phyloP scores from a whole-genome alignment of 2,329 filamentous ascomycete species.

The Thermothelomyces thermophilus region DNA sequence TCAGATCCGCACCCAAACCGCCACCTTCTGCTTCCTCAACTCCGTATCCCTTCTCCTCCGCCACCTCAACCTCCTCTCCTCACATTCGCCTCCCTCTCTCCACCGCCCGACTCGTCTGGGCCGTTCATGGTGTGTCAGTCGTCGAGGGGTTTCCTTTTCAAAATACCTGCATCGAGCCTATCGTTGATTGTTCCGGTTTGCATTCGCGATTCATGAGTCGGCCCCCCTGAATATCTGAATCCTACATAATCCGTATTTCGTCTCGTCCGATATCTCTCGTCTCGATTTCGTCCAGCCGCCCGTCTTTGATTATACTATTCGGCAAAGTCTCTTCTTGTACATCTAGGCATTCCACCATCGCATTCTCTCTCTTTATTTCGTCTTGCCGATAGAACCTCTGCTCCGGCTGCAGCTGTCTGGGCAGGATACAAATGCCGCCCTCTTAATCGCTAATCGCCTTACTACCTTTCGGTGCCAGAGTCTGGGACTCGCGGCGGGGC shows the following conservation, averaged over 20 bases:
- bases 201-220: neutral
- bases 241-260: neutral
- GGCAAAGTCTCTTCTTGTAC: conserved; percentile 7
- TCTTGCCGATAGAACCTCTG: neutral
- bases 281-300: conserved; percentile 1
- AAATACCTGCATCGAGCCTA: neutral
- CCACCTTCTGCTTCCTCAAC: neutral
- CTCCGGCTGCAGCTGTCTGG: neutral
- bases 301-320: conserved; percentile 5
- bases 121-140: conserved; percentile 10
- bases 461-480: conserved; percentile 24
- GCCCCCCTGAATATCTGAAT: neutral
- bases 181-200: conserved; percentile 9
- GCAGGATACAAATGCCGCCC: conserved; percentile 19
- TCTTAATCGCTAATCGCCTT: conserved; percentile 28
- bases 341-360: neutral
- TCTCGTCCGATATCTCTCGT: conserved; percentile 1
- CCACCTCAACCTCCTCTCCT: conserved; percentile 3
- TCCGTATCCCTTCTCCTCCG: neutral
- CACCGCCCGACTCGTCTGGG: conserved; percentile 1
- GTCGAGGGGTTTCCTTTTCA: conserved; percentile 1
- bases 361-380: conserved; percentile 4
- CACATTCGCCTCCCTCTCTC: conserved; percentile 1
- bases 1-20: neutral
- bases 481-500: conserved; percentile 23